Conservation (phyloP, 2,329 filamentous ascomycete species). For the Epichloe festucae region DNA sequence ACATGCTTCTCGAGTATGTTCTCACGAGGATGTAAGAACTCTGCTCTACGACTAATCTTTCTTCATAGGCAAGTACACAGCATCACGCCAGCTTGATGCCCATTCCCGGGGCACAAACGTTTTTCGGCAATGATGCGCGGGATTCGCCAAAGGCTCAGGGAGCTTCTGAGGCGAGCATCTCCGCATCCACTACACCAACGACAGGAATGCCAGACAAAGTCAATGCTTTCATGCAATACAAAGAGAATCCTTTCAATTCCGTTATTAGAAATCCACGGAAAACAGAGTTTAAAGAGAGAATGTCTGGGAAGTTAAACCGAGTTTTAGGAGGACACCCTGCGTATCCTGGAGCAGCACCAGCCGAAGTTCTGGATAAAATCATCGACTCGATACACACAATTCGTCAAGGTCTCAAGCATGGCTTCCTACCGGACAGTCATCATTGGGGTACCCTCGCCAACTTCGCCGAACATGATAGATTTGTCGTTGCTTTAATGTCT, state of each 20-base stretch:
- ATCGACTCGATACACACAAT: conserved; percentile 14
- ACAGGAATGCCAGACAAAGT: not conserved
- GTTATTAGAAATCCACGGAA: conserved; percentile 9
- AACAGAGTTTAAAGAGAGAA: conserved; percentile 13
- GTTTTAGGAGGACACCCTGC: not conserved
- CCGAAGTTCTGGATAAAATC: conserved; percentile 9
- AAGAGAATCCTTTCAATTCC: conserved; percentile 2
- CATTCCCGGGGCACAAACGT: conserved; percentile 24
- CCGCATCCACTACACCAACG: not conserved
- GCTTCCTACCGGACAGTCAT: conserved; percentile 19
- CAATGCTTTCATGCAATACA: conserved; percentile 1
- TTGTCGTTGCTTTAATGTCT: conserved; percentile 18
- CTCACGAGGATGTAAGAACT: not conserved
- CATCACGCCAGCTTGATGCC: conserved; percentile 17
- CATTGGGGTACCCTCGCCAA: conserved; percentile 22
- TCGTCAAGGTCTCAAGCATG: conserved; percentile 13
- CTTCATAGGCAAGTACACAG: not conserved
- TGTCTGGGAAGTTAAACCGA: conserved; percentile 2
- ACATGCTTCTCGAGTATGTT: not conserved
- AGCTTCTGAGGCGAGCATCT: not conserved
- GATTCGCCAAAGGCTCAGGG: not conserved
- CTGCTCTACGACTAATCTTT: not conserved
- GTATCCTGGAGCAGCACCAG: not conserved
- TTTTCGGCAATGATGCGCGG: conserved; percentile 15
- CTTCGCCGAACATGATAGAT: conserved; percentile 15